A percentile compares a stretch with the other conserved stretches of the same genome.
These are phyloP conservation scores for Recurvomyces mirabilis DNA, from an alignment of 495 filamentous ascomycete genomes.

Conservation along the genomic window DNA sequence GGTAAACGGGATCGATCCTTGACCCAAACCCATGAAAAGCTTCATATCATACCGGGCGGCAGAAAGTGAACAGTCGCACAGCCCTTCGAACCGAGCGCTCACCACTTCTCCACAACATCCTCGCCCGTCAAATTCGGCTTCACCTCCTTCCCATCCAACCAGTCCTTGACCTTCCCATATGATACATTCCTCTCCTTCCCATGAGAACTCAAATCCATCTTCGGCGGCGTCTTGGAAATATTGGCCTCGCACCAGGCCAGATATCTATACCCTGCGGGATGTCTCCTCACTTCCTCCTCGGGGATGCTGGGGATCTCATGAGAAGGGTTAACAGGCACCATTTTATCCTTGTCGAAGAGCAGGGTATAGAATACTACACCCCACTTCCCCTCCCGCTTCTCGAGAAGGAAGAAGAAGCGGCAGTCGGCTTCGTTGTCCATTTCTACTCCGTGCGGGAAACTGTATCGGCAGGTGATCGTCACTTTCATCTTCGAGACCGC, in stretches of 20 bases:
- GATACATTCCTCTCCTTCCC: not conserved
- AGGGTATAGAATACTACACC: slow-evolving; percentile 1
- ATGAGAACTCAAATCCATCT: not conserved
- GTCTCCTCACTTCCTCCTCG: not conserved
- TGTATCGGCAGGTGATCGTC: slow-evolving; percentile 1
- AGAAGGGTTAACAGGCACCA: not conserved
- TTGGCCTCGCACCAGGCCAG: slow-evolving; percentile 2
- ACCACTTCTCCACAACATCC: not conserved
- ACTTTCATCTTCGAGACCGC: slow-evolving; percentile 4
- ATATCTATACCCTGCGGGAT: not conserved
- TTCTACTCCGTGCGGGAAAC: not conserved
- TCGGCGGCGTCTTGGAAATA: slow-evolving; percentile 2
- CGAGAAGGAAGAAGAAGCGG: slow-evolving; percentile 1
- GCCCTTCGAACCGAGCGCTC: not conserved
- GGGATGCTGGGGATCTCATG: not conserved
- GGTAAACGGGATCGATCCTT: too few relatives aligned
- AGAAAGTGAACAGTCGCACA: too few relatives aligned
- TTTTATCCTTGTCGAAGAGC: slow-evolving; percentile 1
- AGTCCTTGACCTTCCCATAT: not conserved
- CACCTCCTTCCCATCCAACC: not conserved
- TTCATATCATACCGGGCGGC: too few relatives aligned
- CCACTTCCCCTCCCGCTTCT: slow-evolving; percentile 2
- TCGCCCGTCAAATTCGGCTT: not conserved
- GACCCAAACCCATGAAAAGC: too few relatives aligned
- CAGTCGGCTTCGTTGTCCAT: not conserved